phyloP scores from a whole-genome alignment of 108 stramenopile species.

The Cyclotella sp. region DNA sequence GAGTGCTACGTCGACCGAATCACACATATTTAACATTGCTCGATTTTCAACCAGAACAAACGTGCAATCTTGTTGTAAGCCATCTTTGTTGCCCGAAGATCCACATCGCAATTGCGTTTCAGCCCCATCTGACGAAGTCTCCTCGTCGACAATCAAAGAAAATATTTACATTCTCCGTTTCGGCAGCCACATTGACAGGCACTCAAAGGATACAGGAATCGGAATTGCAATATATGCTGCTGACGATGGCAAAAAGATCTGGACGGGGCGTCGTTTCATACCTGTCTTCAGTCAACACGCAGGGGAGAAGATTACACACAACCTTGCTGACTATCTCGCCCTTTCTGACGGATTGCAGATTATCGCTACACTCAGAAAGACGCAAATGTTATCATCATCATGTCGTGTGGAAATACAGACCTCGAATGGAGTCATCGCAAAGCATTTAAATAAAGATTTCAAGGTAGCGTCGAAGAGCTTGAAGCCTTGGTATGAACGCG shows the following conservation, averaged over 20 bases:
- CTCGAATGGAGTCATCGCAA: slow-evolving; percentile 30
- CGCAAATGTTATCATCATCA: slow-evolving; percentile 3
- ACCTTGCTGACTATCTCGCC: slow-evolving; percentile 34
- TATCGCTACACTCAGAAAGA: slow-evolving; percentile 6
- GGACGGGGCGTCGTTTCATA: slow-evolving; percentile 25
- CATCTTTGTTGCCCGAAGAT: no score
- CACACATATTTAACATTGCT: no score
- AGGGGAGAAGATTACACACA: slow-evolving; percentile 12
- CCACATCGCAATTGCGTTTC: no score
- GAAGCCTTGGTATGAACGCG: slow-evolving; percentile 28
- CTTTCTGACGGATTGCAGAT: slow-evolving; percentile 21
- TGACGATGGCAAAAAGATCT: slow-evolving; percentile 22
- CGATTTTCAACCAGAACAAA: no score
- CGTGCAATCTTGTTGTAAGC: no score
- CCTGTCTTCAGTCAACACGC: not conserved
- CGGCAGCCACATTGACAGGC: slow-evolving; percentile 25
- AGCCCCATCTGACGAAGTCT: not conserved
- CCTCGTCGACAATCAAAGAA: not conserved
- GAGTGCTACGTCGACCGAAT: no score
- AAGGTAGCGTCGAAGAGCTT: slow-evolving; percentile 16
- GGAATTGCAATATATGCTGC: slow-evolving; percentile 34
- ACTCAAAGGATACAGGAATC: slow-evolving; percentile 28
- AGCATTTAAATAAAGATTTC: slow-evolving; percentile 27
- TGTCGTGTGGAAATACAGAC: slow-evolving; percentile 30
- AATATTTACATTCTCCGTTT: slow-evolving; percentile 30